Evolutionary conservation across 768 basidiomycete species (phyloP).

Genomic region (Hortiboletus flavorubellus): DNA sequence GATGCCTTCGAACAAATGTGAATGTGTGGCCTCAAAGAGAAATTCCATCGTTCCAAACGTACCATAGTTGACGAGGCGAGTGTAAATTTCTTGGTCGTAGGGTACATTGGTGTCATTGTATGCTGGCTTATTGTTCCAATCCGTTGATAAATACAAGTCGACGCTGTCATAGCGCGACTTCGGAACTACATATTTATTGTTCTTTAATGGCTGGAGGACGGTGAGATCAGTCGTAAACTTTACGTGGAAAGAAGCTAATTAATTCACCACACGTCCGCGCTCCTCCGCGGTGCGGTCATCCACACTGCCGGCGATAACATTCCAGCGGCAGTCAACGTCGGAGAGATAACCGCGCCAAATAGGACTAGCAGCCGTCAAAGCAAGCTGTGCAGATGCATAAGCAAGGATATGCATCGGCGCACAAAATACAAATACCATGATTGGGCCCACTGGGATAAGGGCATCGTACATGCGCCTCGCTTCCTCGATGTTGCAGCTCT

Average conservation of each 20-base stretch:
- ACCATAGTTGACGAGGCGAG: conserved; percentile 75
- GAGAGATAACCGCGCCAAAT: conserved; percentile 92
- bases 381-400: conserved; percentile 57
- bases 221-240: conserved; percentile 2
- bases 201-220: conserved; percentile 62
- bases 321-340: conserved; percentile 98
- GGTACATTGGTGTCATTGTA: conserved; percentile 90
- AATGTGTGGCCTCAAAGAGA: neutral
- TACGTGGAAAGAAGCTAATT: conserved; percentile 5
- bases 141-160: conserved; percentile 85
- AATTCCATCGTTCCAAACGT: conserved; percentile 12
- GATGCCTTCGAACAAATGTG: conserved; percentile 51
- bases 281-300: conserved; percentile 97
- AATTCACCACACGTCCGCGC: conserved; percentile 71
- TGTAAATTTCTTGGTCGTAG: conserved; percentile 69
- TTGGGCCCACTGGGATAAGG: conserved; percentile 92
- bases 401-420: neutral
- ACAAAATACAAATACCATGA: conserved; percentile 60
- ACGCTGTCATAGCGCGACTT: conserved; percentile 99
- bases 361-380: conserved; percentile 91
- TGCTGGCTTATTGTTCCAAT: conserved; percentile 84
- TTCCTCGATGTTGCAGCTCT: conserved; percentile 91
- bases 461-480: conserved; percentile 94
- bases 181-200: conserved; percentile 76
- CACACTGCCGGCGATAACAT: conserved; percentile 97